Evolutionary conservation across 306 rosid species (phyloP).

Genomic region (Pueraria montana): DNA sequence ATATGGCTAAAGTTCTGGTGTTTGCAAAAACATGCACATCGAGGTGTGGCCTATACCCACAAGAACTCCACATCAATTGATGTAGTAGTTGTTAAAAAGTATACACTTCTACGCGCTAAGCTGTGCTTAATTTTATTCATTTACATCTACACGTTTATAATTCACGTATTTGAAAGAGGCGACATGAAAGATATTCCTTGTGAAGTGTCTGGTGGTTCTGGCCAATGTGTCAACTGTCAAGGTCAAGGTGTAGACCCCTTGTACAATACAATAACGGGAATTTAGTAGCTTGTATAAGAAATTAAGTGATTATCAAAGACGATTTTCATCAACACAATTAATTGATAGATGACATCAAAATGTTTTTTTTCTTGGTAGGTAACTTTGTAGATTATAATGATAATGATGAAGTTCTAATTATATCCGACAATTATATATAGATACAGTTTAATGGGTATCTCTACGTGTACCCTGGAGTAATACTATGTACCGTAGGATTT

Average conservation of each 20-base stretch:
- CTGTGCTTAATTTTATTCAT: neutral
- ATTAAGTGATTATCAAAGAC: neutral
- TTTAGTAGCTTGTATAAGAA: neutral
- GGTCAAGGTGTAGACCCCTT: neutral
- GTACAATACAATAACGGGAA: neutral
- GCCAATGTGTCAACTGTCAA: neutral
- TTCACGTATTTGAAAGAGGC: slow-evolving; percentile 24
- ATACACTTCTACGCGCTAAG: neutral
- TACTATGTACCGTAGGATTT: slow-evolving; percentile 37
- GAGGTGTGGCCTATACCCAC: neutral
- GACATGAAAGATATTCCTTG: neutral
- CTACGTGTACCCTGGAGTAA: neutral
- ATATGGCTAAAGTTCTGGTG: slow-evolving; percentile 46
- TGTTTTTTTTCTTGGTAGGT: neutral
- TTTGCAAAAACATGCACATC: neutral
- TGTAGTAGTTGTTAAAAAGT: neutral
- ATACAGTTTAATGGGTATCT: neutral
- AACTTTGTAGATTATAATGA: neutral
- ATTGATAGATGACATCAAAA: neutral
- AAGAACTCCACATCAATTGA: neutral
- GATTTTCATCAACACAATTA: neutral
- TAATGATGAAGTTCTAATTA: neutral
- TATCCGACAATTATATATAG: neutral
- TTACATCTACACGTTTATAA: slow-evolving; percentile 12
- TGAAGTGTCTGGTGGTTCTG: slow-evolving; percentile 13